Evolutionary conservation across 2,329 filamentous ascomycete genomes (phyloP).

Genomic region (Pseudogymnoascus sp.): DNA sequence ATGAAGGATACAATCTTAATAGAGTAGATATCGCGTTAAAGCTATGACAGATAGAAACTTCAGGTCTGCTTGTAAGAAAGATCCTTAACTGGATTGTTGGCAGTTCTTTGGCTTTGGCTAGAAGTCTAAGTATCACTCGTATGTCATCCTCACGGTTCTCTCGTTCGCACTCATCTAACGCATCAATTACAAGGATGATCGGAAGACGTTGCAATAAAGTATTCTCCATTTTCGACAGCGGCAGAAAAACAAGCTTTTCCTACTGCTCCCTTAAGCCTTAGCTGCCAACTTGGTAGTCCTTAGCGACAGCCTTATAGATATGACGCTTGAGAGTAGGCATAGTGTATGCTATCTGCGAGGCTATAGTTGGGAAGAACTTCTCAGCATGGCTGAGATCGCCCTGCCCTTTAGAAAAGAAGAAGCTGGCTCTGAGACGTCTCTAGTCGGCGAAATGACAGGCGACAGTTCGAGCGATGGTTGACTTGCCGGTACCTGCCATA

Average conservation of each 20-base stretch:
- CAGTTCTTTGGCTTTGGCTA: conserved; percentile 17
- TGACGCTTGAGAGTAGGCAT: conserved; percentile 25
- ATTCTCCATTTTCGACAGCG: conserved; percentile 21
- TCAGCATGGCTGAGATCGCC: conserved; percentile 30
- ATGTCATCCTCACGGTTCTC: conserved; percentile 24
- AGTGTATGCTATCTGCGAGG: conserved; percentile 26
- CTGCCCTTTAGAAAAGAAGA: conserved; percentile 10
- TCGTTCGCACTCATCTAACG: conserved; percentile 31
- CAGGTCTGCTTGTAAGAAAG: conserved; percentile 39
- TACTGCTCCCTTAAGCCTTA: conserved; percentile 34
- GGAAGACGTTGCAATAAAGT: background rate
- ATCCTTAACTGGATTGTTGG: conserved; percentile 23
- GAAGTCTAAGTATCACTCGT: conserved; percentile 25
- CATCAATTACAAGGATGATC: conserved; percentile 28
- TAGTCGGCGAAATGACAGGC: conserved; percentile 11
- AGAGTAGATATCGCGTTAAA: conserved; percentile 26
- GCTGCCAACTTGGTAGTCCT: conserved; percentile 24
- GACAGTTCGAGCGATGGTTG: conserved; percentile 13
- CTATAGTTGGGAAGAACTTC: conserved; percentile 36
- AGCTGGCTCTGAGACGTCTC: conserved; percentile 7
- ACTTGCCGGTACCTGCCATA: background rate
- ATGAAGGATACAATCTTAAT: conserved; percentile 32
- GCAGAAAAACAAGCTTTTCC: conserved; percentile 33
- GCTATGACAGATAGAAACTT: conserved; percentile 32
- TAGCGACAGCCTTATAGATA: conserved; percentile 28